Percentiles rank a stretch among this genome's conserved stretches.
phyloP scores from a whole-genome alignment of 768 basidiomycete genomes.

The Mrakia frigida region DNA sequence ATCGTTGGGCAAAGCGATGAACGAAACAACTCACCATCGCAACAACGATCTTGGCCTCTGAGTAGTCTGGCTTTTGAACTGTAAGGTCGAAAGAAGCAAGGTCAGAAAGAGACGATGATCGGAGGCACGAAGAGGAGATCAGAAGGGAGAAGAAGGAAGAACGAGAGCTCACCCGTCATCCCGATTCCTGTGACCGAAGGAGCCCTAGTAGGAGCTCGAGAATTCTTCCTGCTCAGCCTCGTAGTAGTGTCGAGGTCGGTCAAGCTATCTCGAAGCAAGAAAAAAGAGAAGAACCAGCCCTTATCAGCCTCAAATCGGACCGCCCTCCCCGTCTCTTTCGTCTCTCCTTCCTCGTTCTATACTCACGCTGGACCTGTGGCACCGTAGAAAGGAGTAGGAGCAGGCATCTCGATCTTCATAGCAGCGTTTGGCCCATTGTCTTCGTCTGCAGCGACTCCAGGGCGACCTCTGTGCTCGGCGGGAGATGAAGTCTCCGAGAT shows the following conservation, averaged over 20 bases:
- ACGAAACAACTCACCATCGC: conserved; percentile 65
- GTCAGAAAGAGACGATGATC: conserved; percentile 11
- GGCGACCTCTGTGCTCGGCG: neutral
- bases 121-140: conserved; percentile 7
- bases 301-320: conserved; percentile 1
- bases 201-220: conserved; percentile 71
- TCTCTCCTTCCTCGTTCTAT: neutral
- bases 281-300: neutral
- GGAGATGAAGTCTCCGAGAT: conserved; percentile 8
- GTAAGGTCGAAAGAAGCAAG: neutral
- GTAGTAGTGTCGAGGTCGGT: conserved; percentile 31
- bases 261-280: neutral
- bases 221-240: conserved; percentile 40
- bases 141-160: neutral
- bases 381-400: conserved; percentile 24
- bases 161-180: conserved; percentile 62
- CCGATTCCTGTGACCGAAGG: conserved; percentile 82
- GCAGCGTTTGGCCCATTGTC: neutral
- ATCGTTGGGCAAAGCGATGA: no score
- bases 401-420: conserved; percentile 14
- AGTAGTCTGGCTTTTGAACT: conserved; percentile 95
- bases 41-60: conserved; percentile 95
- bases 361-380: conserved; percentile 27
- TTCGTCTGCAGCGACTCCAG: neutral
- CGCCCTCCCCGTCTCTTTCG: neutral